Evolutionary conservation across 2,329 filamentous ascomycete genomes (phyloP).

Genomic region (Colletotrichum sp.): DNA sequence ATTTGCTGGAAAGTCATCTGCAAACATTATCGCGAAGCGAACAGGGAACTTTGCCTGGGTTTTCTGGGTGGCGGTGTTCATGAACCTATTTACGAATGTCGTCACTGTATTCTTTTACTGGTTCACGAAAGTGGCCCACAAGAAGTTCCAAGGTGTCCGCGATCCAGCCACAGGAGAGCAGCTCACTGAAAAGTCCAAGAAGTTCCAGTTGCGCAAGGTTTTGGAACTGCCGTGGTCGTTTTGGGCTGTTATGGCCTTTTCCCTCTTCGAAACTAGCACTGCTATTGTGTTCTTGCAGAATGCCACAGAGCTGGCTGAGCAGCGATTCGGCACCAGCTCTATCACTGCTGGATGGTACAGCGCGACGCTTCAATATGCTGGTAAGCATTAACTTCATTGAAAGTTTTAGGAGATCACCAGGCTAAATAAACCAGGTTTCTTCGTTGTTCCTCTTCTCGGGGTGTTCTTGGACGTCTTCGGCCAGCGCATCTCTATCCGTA

Average conservation of each 20-base stretch:
- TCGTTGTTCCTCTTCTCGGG: slow-evolving; percentile 61
- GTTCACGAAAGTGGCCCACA: slow-evolving; percentile 57
- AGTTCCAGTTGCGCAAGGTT: slow-evolving; percentile 59
- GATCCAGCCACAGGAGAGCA: slow-evolving; percentile 64
- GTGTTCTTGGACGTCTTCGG: slow-evolving; percentile 62
- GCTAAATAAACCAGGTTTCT: slow-evolving; percentile 42
- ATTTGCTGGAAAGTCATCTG: slow-evolving; percentile 64
- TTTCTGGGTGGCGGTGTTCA: slow-evolving; percentile 66
- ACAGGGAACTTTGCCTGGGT: slow-evolving; percentile 66
- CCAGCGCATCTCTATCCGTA: slow-evolving; percentile 50
- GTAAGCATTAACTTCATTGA: slow-evolving; percentile 10
- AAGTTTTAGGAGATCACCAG: rapidly evolving
- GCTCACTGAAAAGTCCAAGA: slow-evolving; percentile 63
- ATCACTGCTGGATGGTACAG: slow-evolving; percentile 67
- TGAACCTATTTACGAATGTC: slow-evolving; percentile 68
- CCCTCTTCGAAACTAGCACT: slow-evolving; percentile 62
- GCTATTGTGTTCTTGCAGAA: slow-evolving; percentile 61
- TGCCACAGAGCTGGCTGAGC: slow-evolving; percentile 64
- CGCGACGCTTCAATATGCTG: slow-evolving; percentile 55
- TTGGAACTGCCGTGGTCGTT: slow-evolving; percentile 64
- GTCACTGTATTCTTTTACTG: slow-evolving; percentile 58
- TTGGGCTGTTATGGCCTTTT: slow-evolving; percentile 60
- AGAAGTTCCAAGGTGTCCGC: slow-evolving; percentile 46
- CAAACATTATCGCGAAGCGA: slow-evolving; percentile 62
- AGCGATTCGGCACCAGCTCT: slow-evolving; percentile 58